Percentiles rank a stretch among this genome's conserved stretches.
Evolutionary conservation across 2,329 filamentous ascomycete species (phyloP).

Genomic region (Stemphylium lycopersici): DNA sequence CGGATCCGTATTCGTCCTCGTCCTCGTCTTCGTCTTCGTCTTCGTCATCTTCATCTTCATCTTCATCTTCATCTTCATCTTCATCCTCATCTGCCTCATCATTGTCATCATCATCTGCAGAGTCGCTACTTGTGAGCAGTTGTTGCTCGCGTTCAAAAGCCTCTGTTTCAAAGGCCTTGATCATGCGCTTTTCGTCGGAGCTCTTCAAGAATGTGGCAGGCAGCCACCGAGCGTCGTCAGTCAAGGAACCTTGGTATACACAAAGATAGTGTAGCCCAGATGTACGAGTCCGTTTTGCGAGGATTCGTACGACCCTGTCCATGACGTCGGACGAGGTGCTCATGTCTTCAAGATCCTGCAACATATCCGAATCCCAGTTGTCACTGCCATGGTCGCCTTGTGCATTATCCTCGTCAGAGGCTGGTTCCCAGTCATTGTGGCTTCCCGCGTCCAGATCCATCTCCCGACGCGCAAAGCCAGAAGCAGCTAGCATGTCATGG

Average conservation of each 20-base stretch:
- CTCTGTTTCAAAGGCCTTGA: conserved; percentile 37
- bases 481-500: conserved; percentile 32
- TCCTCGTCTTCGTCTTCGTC: conserved; percentile 63
- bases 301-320: conserved; percentile 51
- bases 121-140: conserved; percentile 27
- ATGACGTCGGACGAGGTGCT: conserved; percentile 58
- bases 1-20: conserved; percentile 45
- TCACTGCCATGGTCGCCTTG: conserved; percentile 19
- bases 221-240: conserved; percentile 60
- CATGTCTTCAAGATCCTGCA: conserved; percentile 56
- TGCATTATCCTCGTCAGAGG: conserved; percentile 17
- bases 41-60: conserved; percentile 27
- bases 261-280: conserved; percentile 59
- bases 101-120: conserved; percentile 28
- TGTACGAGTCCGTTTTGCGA: conserved; percentile 54
- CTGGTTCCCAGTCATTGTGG: conserved; percentile 42
- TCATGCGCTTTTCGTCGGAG: conserved; percentile 30
- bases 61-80: conserved; percentile 67
- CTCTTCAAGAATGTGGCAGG: conserved; percentile 37
- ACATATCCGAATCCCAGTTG: conserved; percentile 54
- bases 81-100: conserved; percentile 47
- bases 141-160: conserved; percentile 22
- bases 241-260: conserved; percentile 52
- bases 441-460: conserved; percentile 42
- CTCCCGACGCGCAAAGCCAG: conserved; percentile 40